These are phyloP conservation scores for Talaromyces atroroseus DNA, from an alignment of 2,329 filamentous ascomycete species.

Conservation along the genomic window DNA sequence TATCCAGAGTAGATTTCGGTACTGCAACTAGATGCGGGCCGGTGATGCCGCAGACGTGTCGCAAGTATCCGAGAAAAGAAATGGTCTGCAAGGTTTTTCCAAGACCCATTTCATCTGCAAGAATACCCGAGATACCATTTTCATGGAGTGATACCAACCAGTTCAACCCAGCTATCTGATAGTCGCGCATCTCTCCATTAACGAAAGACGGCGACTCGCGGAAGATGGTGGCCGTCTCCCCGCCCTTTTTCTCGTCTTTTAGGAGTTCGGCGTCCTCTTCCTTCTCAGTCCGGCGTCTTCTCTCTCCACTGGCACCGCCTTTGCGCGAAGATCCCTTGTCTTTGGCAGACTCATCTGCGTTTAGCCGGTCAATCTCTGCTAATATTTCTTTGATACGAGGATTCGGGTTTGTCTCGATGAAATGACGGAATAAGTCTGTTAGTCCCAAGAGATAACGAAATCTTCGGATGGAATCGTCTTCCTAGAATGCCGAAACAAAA, in stretches of 20 bases:
- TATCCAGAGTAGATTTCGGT: slow-evolving; percentile 95
- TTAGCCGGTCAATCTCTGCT: slow-evolving; percentile 88
- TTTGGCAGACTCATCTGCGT: slow-evolving; percentile 64
- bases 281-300: slow-evolving; percentile 84
- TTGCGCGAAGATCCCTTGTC: slow-evolving; percentile 69
- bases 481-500: slow-evolving; percentile 45
- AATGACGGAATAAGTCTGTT: slow-evolving; percentile 96
- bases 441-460: slow-evolving; percentile 93
- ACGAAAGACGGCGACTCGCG: slow-evolving; percentile 90
- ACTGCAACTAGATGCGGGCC: slow-evolving; percentile 89
- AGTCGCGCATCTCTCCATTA: slow-evolving; percentile 85
- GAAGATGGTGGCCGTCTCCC: slow-evolving; percentile 82
- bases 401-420: slow-evolving; percentile 96
- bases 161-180: slow-evolving; percentile 91
- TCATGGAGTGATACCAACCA: slow-evolving; percentile 97
- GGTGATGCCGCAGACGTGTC: slow-evolving; percentile 81
- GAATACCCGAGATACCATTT: slow-evolving; percentile 95
- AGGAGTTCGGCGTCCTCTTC: slow-evolving; percentile 90
- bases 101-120: slow-evolving; percentile 97
- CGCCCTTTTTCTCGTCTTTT: slow-evolving; percentile 81
- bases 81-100: slow-evolving; percentile 98
- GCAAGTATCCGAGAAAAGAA: slow-evolving; percentile 88
- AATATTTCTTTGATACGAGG: slow-evolving; percentile 92
- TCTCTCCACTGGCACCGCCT: slow-evolving; percentile 73
- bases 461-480: slow-evolving; percentile 89